Base-by-base conservation (phyloP, 768 basidiomycete species). In the Cystofilobasidium capitatum region DNA sequence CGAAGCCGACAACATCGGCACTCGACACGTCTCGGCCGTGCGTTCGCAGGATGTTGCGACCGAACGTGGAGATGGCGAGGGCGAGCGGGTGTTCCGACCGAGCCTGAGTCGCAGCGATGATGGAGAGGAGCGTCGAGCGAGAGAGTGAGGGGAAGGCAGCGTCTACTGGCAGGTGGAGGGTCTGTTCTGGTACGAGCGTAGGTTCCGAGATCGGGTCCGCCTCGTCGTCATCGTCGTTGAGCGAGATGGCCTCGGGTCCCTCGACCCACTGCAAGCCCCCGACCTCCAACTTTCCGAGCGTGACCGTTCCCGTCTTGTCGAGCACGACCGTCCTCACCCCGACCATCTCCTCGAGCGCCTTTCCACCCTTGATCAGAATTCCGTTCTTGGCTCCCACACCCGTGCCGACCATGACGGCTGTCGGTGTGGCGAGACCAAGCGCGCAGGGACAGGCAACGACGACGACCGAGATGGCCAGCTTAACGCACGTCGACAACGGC, bases 391-490 rank as follows among this genome's bases (percentile, higher is more conserved):
- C 96, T 1, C 96, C 96, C 65, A 98, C 85, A 0, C 96, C 96
- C 0, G 94, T 98, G 22, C 96, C 96, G 37, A 98, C 96, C 96
- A 98, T 98, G 78, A 98, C 91, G 2, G 94, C 96, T 0, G 96
- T 98, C 0, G 96, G 96, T 0, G 94, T 98, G 64, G 89, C 90
- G 67, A 98, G 82, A 6, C 94, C 96, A 39, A 99, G 83, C 0
- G 96, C 94, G 75, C 96, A 99, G 0, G 96, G 96, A 77, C 96
- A 99, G 26, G 96, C 94, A 61, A 99, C 92, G 58, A 99, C 96
- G 68, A 99, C 84, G 70, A 98, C 96, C 45, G 89, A 92, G 75
- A 98, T 99, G 77, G 94, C 97, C 74, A 99, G 86, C 79, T 94
- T 91, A 57, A 99, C 80, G 75, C 93, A 98, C 17, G 94, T 87